phyloP scores from a whole-genome alignment of 2,329 filamentous ascomycete species.

The Claviceps sp. region DNA sequence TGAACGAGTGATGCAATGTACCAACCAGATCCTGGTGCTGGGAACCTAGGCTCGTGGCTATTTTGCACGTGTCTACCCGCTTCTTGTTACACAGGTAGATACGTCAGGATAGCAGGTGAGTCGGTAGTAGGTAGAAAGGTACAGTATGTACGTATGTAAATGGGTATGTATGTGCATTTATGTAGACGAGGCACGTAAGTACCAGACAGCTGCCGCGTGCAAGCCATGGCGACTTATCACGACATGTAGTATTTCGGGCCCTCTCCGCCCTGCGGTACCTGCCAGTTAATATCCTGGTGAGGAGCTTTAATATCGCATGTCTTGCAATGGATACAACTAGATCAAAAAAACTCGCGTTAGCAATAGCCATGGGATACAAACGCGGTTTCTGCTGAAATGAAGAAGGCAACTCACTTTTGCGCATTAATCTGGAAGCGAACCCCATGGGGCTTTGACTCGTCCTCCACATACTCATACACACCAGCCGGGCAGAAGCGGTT shows the following conservation, averaged over 20 bases:
- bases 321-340: conserved; percentile 96
- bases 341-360: neutral
- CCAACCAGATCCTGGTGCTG: too few species aligned
- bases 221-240: conserved; percentile 13
- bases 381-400: neutral
- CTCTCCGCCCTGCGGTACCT: conserved; percentile 84
- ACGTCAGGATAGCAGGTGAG: too few species aligned
- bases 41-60: too few species aligned
- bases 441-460: conserved; percentile 70
- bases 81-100: too few species aligned
- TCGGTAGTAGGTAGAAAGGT: too few species aligned
- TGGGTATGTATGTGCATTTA: too few species aligned
- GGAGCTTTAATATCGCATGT: conserved; percentile 99
- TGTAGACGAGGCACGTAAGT: too few species aligned
- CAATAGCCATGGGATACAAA: too few species aligned
- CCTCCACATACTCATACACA: conserved; percentile 96
- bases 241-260: conserved; percentile 61
- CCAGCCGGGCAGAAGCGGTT: conserved; percentile 95
- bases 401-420: conserved; percentile 65
- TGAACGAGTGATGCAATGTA: too few species aligned
- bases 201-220: neutral
- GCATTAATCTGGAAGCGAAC: conserved; percentile 96
- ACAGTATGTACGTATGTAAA: too few species aligned
- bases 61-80: too few species aligned
- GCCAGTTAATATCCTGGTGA: conserved; percentile 93